phyloP scores from a whole-genome alignment of 495 filamentous ascomycete species.

The Penicillium cataractarum region DNA sequence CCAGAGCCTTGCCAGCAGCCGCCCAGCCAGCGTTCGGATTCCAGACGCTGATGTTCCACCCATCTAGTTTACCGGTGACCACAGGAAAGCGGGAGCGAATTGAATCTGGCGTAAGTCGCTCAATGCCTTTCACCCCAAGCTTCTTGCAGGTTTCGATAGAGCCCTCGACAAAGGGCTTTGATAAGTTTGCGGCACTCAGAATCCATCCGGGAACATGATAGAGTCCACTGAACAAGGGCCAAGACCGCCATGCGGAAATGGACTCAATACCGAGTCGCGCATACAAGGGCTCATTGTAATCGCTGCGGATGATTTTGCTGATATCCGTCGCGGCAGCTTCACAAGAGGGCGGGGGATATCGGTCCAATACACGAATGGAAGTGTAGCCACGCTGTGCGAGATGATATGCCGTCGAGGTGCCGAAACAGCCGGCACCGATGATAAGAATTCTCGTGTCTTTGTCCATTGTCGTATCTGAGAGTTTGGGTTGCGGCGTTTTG shows the following conservation, averaged over 20 bases:
- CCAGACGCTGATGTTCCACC: slow-evolving; percentile 35
- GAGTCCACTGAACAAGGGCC: slow-evolving; percentile 29
- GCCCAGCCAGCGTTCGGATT: slow-evolving; percentile 40
- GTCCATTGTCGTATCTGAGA: slow-evolving; percentile 13
- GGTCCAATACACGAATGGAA: slow-evolving; percentile 35
- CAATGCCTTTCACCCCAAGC: slow-evolving; percentile 23
- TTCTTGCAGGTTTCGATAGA: slow-evolving; percentile 28
- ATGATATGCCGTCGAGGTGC: slow-evolving; percentile 46
- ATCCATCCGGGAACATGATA: slow-evolving; percentile 42
- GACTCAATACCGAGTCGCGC: slow-evolving; percentile 28
- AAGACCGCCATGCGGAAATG: slow-evolving; percentile 23
- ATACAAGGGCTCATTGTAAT: slow-evolving; percentile 35
- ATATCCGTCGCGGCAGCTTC: slow-evolving; percentile 35
- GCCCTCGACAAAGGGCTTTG: slow-evolving; percentile 30
- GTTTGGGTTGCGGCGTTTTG: neutral
- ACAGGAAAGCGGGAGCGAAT: slow-evolving; percentile 27
- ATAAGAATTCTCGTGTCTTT: slow-evolving; percentile 33
- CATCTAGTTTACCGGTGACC: slow-evolving; percentile 31
- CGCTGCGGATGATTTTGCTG: slow-evolving; percentile 37
- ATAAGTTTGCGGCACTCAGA: slow-evolving; percentile 25
- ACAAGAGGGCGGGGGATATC: slow-evolving; percentile 32
- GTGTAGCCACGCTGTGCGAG: slow-evolving; percentile 32
- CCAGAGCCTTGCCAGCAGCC: slow-evolving; percentile 27
- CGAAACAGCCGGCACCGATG: slow-evolving; percentile 45
- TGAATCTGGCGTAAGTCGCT: slow-evolving; percentile 24